Evolutionary conservation across 176 grass and related monocot species (phyloP).

Genomic region (Luzula sylvatica): DNA sequence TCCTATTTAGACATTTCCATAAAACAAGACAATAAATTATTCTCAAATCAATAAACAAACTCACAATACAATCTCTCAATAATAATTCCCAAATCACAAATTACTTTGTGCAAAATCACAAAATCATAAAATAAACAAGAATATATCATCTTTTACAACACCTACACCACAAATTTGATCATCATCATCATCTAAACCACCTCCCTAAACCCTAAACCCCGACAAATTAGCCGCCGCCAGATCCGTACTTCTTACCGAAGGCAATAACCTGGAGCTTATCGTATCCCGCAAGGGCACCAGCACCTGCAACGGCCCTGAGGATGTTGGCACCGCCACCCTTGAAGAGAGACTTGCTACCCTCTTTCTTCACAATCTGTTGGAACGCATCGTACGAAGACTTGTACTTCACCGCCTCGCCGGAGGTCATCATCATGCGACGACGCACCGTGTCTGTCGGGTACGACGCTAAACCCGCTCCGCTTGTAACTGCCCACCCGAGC

Average conservation of each 20-base stretch:
- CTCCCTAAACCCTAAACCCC: too few species aligned
- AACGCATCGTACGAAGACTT: slow-evolving; percentile 38
- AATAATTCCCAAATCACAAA: too few species aligned
- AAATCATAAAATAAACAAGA: too few species aligned
- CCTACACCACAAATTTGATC: slow-evolving; percentile 5
- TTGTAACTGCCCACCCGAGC: slow-evolving; percentile 46
- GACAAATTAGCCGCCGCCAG: slow-evolving; percentile 20
- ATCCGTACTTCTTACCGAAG: slow-evolving; percentile 59
- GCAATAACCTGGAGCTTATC: slow-evolving; percentile 46
- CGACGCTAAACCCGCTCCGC: slow-evolving; percentile 44
- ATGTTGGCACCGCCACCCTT: slow-evolving; percentile 54
- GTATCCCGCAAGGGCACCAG: slow-evolving; percentile 48
- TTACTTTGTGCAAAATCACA: too few species aligned
- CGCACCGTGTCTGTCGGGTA: slow-evolving; percentile 54
- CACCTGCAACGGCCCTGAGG: slow-evolving; percentile 46
- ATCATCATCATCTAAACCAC: slow-evolving; percentile 6
- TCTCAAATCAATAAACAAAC: too few species aligned
- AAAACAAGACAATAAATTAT: too few species aligned
- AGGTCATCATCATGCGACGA: slow-evolving; percentile 66
- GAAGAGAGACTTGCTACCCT: slow-evolving; percentile 43
- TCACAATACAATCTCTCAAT: too few species aligned
- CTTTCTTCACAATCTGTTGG: slow-evolving; percentile 48
- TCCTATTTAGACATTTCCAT: too few species aligned
- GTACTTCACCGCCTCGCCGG: slow-evolving; percentile 60
- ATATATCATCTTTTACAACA: too few species aligned